Base-by-base conservation (phyloP, 257 asterid genomes). In the Buddleja alternifolia region DNA sequence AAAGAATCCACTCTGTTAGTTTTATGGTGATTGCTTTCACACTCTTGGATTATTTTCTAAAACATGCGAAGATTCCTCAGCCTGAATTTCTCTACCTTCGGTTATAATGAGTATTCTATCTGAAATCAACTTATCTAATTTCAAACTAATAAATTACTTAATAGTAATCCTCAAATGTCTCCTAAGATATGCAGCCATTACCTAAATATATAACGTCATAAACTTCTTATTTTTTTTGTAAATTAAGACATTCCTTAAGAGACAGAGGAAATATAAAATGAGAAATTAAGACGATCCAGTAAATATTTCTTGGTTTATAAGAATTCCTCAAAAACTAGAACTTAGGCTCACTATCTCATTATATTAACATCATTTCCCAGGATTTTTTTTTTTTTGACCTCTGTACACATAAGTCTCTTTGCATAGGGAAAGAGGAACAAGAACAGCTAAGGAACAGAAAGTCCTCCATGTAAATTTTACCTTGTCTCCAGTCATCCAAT, bases 401-500 rank as follows among this genome's bases (percentile, higher is more conserved):
- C 11, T 24, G 57, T 66, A 57, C 17, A 51, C 17, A n/a, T 40
- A 47, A 48, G 54, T 39, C 70, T 40, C 6, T 67, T 53, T 60
- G 39, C 55, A 58, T 67, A 10, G 41, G 46, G 29, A 61, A 60
- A 57, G 69, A 29, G 60, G 51, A 73, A 69, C 66, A 54, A 14
- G 21, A 51, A 40, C 20, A 66, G 57, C 39, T 21, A 54, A 74
- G 69, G 66, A 70, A 52, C 75, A 67, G 10, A 69, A 69, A 60
- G 63, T 70, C 51, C 71, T 52, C 62, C 15, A 65, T 59, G 67
- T 48, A 63, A 75, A 58, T 53, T 34, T 73, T 86, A 94, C 99
- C 96, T 89, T 69, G 86, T 73, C 71, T 75, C 99, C 99, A 94
- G 75, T 78, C 82, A 59, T 94, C 99, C 95, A 94, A 80, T 23